Conservation (phyloP, 177 flowering plant species). For the Tripterygium wilfordii region DNA sequence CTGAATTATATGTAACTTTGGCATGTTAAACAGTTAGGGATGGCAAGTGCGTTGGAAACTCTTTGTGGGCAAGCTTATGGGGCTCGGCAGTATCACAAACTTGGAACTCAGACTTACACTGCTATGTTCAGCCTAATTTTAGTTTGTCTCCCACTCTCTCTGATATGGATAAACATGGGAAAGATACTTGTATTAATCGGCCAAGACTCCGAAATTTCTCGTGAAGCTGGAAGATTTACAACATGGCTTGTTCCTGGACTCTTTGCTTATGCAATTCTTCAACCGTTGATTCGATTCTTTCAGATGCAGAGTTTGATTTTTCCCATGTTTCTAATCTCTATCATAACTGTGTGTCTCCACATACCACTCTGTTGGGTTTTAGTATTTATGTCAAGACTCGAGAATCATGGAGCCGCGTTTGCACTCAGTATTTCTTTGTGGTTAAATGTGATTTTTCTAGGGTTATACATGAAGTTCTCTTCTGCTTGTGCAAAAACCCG, state of each 20-base stretch:
- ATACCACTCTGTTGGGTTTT: constrained; percentile 49
- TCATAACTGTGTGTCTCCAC: constrained; percentile 12
- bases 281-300: no score
- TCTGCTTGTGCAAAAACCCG: constrained; percentile 53
- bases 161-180: no score
- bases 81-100: no score
- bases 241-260: constrained; percentile 24
- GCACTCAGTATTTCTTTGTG: constrained; percentile 53
- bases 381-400: constrained; percentile 49
- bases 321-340: constrained; percentile 26
- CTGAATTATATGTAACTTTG: no score
- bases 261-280: no score
- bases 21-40: constrained; percentile 18
- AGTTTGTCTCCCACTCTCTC: constrained; percentile 23
- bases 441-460: constrained; percentile 51
- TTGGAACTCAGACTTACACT: constrained; percentile 23
- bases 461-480: constrained; percentile 47
- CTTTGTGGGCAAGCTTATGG: constrained; percentile 36
- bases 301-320: no score
- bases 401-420: constrained; percentile 59
- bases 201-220: constrained; percentile 28
- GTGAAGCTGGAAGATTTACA: constrained; percentile 21
- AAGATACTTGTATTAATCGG: no score
- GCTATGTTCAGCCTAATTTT: constrained; percentile 18
- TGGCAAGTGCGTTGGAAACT: constrained; percentile 32